Conservation (phyloP, 2,329 filamentous ascomycete genomes). For the Fusarium temperatum region DNA sequence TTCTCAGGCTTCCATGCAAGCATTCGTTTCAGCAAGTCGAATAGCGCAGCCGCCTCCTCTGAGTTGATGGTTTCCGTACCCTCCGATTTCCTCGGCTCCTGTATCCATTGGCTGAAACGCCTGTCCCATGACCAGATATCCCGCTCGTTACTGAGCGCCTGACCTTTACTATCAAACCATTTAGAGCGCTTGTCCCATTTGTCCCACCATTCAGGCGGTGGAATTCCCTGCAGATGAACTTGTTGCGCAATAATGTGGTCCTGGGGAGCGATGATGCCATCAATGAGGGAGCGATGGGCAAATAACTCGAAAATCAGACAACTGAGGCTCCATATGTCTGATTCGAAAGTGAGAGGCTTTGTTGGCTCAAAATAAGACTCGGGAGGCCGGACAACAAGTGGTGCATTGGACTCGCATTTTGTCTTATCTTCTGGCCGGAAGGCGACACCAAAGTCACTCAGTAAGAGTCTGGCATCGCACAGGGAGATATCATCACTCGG, state of each 20-base stretch:
- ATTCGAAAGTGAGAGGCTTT: conserved; percentile 45
- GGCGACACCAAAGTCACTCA: conserved; percentile 49
- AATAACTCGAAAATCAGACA: conserved; percentile 50
- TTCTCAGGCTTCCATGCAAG: conserved; percentile 13
- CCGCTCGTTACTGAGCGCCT: conserved; percentile 1
- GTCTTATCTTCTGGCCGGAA: conserved; percentile 42
- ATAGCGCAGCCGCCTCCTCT: conserved; percentile 1
- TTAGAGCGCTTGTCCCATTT: conserved; percentile 30
- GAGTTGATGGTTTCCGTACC: background rate
- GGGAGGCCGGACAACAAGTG: conserved; percentile 44
- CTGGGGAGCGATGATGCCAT: conserved; percentile 16
- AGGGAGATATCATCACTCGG: conserved; percentile 44
- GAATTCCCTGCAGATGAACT: conserved; percentile 25
- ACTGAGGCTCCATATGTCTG: conserved; percentile 53
- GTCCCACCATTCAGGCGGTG: conserved; percentile 36
- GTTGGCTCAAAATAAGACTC: conserved; percentile 49
- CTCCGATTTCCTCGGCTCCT: background rate
- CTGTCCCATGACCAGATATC: conserved; percentile 14
- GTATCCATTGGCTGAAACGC: conserved; percentile 12
- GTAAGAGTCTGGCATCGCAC: conserved; percentile 31
- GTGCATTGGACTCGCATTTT: conserved; percentile 42
- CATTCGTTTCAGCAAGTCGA: conserved; percentile 16
- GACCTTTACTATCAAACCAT: conserved; percentile 33
- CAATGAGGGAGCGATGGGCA: conserved; percentile 34
- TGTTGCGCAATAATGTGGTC: conserved; percentile 33